A percentile compares a stretch with the other conserved stretches of the same genome.
phyloP scores from a whole-genome alignment of 805 yeast species.

The Huiozyma naganishii region DNA sequence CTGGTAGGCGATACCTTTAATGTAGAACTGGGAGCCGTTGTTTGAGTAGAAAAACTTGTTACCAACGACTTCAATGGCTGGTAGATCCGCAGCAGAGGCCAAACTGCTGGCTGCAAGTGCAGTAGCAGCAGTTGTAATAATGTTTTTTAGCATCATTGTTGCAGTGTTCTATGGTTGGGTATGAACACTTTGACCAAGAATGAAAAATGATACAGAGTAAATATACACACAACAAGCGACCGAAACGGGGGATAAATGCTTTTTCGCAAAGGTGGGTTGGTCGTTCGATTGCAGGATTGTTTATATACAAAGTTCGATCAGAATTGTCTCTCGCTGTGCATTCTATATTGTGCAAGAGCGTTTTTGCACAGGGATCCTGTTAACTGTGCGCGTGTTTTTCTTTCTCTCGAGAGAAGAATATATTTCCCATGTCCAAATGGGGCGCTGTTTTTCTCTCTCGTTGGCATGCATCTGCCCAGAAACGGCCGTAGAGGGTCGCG shows the following conservation, averaged over 20 bases:
- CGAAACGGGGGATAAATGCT: background rate
- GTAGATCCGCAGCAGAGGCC: conserved; percentile 37
- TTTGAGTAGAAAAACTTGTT: conserved; percentile 68
- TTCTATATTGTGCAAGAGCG: too few species aligned
- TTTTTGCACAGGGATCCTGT: too few species aligned
- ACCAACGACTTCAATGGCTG: conserved; percentile 63
- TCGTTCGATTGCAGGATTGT: background rate
- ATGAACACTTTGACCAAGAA: background rate
- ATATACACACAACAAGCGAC: background rate
- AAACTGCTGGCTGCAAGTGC: conserved; percentile 16
- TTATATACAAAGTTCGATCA: too few species aligned
- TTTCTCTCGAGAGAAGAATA: too few species aligned
- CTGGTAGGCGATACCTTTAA: conserved; percentile 75
- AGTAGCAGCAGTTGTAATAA: conserved; percentile 29
- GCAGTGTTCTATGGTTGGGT: background rate
- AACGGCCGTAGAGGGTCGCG: too few species aligned
- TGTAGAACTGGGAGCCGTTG: conserved; percentile 70
- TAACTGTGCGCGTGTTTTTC: too few species aligned
- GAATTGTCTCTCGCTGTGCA: too few species aligned
- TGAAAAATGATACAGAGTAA: background rate
- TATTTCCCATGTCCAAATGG: too few species aligned
- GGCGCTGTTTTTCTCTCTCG: too few species aligned
- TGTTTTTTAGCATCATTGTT: conserved; percentile 27
- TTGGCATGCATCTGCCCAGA: too few species aligned
- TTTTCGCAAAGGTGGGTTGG: background rate